Evolutionary conservation across 2,329 filamentous ascomycete genomes (phyloP), one percentile per base, ranked within the genome.

Genomic region (Pseudogymnoascus sp.): DNA sequence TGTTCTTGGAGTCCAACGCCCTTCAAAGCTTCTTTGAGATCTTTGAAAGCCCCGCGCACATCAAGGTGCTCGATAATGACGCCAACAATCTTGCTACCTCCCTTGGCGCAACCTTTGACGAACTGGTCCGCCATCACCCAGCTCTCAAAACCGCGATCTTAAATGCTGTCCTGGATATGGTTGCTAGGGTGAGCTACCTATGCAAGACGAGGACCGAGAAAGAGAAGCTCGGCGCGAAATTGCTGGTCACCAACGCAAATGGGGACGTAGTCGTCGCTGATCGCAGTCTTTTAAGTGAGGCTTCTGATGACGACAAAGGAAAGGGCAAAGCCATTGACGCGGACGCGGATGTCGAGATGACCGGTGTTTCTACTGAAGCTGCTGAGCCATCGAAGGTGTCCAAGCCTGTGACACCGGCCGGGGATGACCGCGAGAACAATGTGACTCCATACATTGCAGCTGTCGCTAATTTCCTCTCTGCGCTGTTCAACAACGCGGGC

Each of bases 61-160:
- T 99, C 64, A 90, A 89, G 69, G 89, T 88, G 67, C 86, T 99
- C 81, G 86, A 90, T 66, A 79, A 81, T 38, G 93, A 96, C 67
- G 79, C 82, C 4, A 79, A 81, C 29, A 86, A 88, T 37, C 80
- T 96, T 64, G 83, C 93, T 8, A 83, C 83, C 31, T 84, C 86
- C 40, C 82, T 99, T 60, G 95, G 95, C 10, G 84, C 84, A 26
- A 89, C 87, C 42, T 97, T 99, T 71, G 95, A 99, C 74, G 95
- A 99, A 75, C 82, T 99, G 64, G 89, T 93, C 61, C 87, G 95
- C 42, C 95, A 99, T 72, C 95, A 99, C 70, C 95, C 96, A 0
- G 82, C 85, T 21, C 78, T 99, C 50, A 90, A 93, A 68, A 82
- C 83, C 8, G 83, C 87, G 2, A 95, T 99, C 64, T 86, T 93